Base-by-base conservation (phyloP, 2,329 filamentous ascomycete genomes). In the Neonectria magnoliae region DNA sequence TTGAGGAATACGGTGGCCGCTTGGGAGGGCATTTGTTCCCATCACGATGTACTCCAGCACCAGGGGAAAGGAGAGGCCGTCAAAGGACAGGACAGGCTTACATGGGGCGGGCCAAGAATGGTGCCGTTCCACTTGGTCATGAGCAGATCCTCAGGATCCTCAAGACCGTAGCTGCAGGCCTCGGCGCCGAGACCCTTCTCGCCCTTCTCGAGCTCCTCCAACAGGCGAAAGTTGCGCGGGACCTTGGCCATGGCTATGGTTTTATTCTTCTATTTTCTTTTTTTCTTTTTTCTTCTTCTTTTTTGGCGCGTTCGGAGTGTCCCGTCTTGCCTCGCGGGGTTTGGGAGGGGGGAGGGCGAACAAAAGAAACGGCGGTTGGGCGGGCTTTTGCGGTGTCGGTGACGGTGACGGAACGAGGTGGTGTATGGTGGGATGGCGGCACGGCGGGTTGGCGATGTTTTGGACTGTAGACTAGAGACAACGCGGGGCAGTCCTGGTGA, bases 91-190 rank as follows among this genome's bases (percentile, higher is more conserved):
- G 83, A 27, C 14, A 41, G 36, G 83, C 92, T 76, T 85, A 98
- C 96, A 80, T 98, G 94, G 78, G 96, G 95, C 72, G 96, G 96
- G 1, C 96, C 96, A 54, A 98, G 90, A 71, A 99, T 98, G 16
- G 96, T 99, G 75, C 95, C 96, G 76, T 97, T 97, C 96, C 96
- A 99, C 85, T 98, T 94, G 69, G 92, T 95, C 94, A 99, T 97
- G 80, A 96, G 88, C 69, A 98, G 88, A 76, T 99, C 96, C 77
- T 98, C 94, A 52, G 93, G 91, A 79, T 98, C 94, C 70, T 95
- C 93, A 61, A 99, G 88, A 74, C 96, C 96, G 75, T 98, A 98
- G 48, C 96, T 98, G 84, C 95, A 98, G 67, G 94, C 94, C 84
- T 98, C 96, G 79, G 95, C 94, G 76, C 96, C 95, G 68, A 96